These are phyloP conservation scores for Aspergillus ustus DNA, from an alignment of 2,329 filamentous ascomycete genomes.

Conservation along the genomic window DNA sequence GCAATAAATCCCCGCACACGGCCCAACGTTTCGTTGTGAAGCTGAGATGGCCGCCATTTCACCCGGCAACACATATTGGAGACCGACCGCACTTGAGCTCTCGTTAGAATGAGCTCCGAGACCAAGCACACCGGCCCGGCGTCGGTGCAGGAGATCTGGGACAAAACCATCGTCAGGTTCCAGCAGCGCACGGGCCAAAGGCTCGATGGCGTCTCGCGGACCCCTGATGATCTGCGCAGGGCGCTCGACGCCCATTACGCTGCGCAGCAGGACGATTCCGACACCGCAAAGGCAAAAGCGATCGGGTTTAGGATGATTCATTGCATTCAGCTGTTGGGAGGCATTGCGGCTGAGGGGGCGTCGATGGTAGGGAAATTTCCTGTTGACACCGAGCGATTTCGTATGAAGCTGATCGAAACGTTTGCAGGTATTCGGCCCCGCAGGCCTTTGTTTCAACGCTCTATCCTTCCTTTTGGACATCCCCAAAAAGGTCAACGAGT, in stretches of 20 bases:
- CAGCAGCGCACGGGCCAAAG: constrained; percentile 9
- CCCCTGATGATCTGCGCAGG: constrained; percentile 4
- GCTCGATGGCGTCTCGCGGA: not conserved
- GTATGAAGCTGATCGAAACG: not conserved
- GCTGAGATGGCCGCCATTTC: too few relatives aligned
- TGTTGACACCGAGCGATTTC: not conserved
- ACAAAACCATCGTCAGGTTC: constrained; percentile 57
- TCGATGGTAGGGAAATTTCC: constrained; percentile 3
- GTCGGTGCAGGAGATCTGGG: constrained; percentile 14
- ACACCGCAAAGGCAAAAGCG: constrained; percentile 2
- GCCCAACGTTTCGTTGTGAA: too few relatives aligned
- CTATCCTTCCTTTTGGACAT: constrained; percentile 13
- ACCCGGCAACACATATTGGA: too few relatives aligned
- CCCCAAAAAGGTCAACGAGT: constrained; percentile 13
- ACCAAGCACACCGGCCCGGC: not conserved
- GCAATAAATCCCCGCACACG: too few relatives aligned
- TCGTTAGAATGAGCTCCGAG: not conserved
- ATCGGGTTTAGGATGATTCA: constrained; percentile 9
- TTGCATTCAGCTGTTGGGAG: constrained; percentile 13
- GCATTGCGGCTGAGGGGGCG: constrained; percentile 9
- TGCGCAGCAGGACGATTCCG: not conserved
- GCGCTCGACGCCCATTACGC: constrained; percentile 8
- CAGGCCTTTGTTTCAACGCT: constrained; percentile 10
- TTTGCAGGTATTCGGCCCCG: constrained; percentile 6
- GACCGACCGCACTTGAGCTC: too few relatives aligned